Conservation (phyloP, 129 eudicot genomes). For the Centella asiatica region DNA sequence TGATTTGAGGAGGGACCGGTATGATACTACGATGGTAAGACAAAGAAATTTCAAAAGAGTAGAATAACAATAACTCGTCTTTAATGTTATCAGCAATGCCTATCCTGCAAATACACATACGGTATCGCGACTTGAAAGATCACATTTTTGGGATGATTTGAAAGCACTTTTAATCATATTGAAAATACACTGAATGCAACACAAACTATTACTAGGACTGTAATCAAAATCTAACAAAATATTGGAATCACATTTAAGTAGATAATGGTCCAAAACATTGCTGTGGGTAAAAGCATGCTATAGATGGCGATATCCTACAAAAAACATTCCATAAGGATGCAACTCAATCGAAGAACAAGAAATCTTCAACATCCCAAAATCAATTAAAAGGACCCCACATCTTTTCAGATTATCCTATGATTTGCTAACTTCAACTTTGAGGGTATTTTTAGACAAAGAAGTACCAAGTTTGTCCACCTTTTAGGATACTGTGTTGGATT, state of each 20-base stretch:
- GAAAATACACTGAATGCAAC: background rate
- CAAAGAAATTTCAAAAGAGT: too few species aligned
- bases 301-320: background rate
- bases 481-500: background rate
- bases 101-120: too few species aligned
- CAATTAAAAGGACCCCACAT: background rate
- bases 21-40: too few species aligned
- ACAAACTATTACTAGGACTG: background rate
- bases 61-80: too few species aligned
- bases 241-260: background rate
- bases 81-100: too few species aligned
- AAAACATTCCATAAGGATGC: background rate
- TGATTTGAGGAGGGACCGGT: too few species aligned
- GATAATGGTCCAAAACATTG: background rate
- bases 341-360: background rate
- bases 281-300: slow-evolving; percentile 5
- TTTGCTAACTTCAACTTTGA: background rate
- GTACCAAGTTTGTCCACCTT: background rate
- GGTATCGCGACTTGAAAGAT: too few species aligned
- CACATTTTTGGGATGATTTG: too few species aligned
- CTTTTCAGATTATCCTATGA: background rate
- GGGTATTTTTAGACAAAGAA: background rate
- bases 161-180: background rate
- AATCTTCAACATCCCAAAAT: background rate
- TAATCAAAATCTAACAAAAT: background rate